Base-by-base conservation (phyloP, 331 rosid genomes). In the Pyrus hybrid region DNA sequence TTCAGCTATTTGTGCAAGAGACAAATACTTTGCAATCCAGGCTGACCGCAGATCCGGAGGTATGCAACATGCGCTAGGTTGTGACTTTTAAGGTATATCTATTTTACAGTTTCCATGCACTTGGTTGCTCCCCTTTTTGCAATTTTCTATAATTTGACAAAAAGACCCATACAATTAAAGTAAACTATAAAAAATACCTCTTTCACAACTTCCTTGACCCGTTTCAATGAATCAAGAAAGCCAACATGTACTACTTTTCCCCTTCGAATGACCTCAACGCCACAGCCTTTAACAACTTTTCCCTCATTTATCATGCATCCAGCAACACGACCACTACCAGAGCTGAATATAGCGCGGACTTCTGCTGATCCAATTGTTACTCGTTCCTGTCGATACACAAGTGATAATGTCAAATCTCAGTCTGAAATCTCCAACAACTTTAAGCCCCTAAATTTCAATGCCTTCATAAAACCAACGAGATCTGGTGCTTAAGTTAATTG, bases 231-330 rank as follows among this genome's bases (percentile, higher is more conserved):
- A 88, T 84, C 96, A 72, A 95, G 87, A 74, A 79, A 56, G 30
- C 97, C 96, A 63, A 76, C 82, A 75, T 89, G 84, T 60, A 85
- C 72, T 6, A 72, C 84, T 83, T 87, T 92, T 63, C 93, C 90
- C 86, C 85, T 95, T 32, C 97, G 92, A 58, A 81, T 70, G 77
- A 95, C 93, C 79, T 84, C 91, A 80, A 95, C 63, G 54, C 99
- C 97, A 17, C 97, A 95, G 65, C 91, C 96, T 56, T 87, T 83
- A 18, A 79, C 65, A 63, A 92, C 57, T 81, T 95, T 95, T 77
- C 99, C 97, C 29, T 90, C 96, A 2, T 30, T 85, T 45, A 92
- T 83, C 97, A 95, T 95, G 84, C 99, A 95, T 62, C 99, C 99
- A 78, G 99, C 99, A 68, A 88, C 96, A 70, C 88, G 91, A 76